Conservation (phyloP, 2,329 filamentous ascomycete species). For the Calonectria fujianensis region DNA sequence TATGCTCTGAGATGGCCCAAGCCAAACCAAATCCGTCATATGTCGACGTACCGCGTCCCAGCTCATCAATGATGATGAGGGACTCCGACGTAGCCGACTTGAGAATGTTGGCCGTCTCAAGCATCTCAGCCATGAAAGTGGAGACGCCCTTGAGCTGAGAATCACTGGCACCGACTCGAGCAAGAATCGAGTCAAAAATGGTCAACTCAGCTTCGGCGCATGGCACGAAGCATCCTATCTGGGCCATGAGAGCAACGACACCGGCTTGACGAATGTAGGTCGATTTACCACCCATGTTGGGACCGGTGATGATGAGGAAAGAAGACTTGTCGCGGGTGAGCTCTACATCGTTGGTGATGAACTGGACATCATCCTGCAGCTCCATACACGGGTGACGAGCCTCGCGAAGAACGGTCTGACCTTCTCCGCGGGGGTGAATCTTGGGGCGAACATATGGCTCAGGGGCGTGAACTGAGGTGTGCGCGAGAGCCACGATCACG, state of each 20-base stretch:
- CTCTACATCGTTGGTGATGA: constrained; percentile 97
- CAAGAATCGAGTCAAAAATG: constrained; percentile 97
- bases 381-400: constrained; percentile 98
- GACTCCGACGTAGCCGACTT: constrained; percentile 97
- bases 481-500: constrained; percentile 94
- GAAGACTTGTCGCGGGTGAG: constrained; percentile 86
- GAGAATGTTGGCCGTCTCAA: constrained; percentile 98
- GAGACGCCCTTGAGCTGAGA: constrained; percentile 98
- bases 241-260: constrained; percentile 97
- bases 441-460: constrained; percentile 93
- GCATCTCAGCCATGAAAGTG: constrained; percentile 99
- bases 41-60: constrained; percentile 96
- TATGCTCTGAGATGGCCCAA: constrained; percentile 99
- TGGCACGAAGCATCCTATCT: constrained; percentile 96
- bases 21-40: constrained; percentile 99
- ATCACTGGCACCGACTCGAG: constrained; percentile 95
- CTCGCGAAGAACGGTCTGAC: constrained; percentile 92
- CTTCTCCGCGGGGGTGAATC: constrained; percentile 91
- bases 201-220: constrained; percentile 93
- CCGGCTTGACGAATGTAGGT: constrained; percentile 99
- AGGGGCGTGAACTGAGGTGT: constrained; percentile 94
- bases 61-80: constrained; percentile 98
- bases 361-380: constrained; percentile 98
- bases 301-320: constrained; percentile 97
- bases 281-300: constrained; percentile 99